Evolutionary conservation across 148 eudicot genomes (phyloP).

Genomic region (Heliamphora exappendiculata): DNA sequence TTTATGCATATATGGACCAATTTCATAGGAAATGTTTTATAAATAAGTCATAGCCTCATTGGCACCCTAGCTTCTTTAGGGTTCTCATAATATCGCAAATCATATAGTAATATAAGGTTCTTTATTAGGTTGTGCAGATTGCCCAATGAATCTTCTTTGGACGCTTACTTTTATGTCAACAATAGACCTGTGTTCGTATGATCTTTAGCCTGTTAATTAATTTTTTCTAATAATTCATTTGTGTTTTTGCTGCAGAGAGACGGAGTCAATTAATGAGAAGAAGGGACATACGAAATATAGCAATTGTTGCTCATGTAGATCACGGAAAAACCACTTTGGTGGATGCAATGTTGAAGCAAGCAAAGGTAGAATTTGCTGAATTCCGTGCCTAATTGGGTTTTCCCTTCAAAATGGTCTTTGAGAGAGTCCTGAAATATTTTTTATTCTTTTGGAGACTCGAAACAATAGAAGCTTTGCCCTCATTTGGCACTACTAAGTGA

Average conservation of each 20-base stretch:
- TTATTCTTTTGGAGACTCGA: too few species aligned
- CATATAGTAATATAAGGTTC: too few species aligned
- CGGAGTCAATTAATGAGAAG: constrained; percentile 60
- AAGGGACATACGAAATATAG: constrained; percentile 84
- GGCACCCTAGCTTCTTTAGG: too few species aligned
- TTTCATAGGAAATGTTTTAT: neutral
- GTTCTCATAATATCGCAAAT: too few species aligned
- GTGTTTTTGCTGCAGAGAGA: constrained; percentile 34
- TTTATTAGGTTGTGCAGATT: too few species aligned
- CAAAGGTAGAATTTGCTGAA: constrained; percentile 46
- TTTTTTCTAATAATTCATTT: neutral
- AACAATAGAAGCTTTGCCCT: neutral
- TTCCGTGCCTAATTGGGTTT: neutral
- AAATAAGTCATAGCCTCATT: neutral
- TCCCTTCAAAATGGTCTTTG: neutral
- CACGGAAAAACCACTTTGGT: constrained; percentile 97
- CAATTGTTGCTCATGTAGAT: constrained; percentile 98
- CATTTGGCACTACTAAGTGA: neutral
- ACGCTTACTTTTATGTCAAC: neutral
- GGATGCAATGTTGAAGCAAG: constrained; percentile 95
- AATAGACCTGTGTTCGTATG: neutral
- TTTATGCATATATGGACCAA: neutral
- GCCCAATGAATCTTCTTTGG: too few species aligned
- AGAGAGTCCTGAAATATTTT: too few species aligned
- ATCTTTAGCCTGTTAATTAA: neutral